Evolutionary conservation across 2,329 filamentous ascomycete species (phyloP).

Genomic region (Stagonosporopsis tanaceti): DNA sequence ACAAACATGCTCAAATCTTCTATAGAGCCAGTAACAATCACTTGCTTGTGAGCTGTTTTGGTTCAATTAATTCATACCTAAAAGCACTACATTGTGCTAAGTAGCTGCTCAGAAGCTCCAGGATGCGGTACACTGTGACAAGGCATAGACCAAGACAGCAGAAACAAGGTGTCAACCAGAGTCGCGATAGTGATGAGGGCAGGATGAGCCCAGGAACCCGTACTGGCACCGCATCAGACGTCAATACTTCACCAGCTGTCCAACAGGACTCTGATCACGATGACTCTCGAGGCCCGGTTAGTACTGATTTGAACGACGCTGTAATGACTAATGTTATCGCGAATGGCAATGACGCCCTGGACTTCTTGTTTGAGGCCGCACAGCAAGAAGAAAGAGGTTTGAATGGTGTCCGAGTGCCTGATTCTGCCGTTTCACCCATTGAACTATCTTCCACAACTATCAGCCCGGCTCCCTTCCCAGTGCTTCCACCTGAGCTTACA

Average conservation of each 20-base stretch:
- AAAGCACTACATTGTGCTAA: too few relatives aligned
- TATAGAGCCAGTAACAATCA: neutral
- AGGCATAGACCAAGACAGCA: constrained; percentile 5
- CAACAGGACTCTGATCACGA: neutral
- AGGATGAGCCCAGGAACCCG: neutral
- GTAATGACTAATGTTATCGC: constrained; percentile 1
- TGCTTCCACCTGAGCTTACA: neutral
- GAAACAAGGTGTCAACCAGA: neutral
- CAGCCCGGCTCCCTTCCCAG: neutral
- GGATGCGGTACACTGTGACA: neutral
- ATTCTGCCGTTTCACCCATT: too few relatives aligned
- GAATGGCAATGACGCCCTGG: constrained; percentile 2
- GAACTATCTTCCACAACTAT: too few relatives aligned
- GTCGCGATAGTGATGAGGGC: neutral
- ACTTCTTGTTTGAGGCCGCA: neutral
- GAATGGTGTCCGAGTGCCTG: neutral
- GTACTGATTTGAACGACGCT: neutral
- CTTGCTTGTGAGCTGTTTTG: too few relatives aligned
- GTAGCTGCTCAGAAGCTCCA: too few relatives aligned
- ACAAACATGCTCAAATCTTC: too few relatives aligned
- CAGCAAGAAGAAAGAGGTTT: neutral
- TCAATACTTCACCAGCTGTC: neutral
- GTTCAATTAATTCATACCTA: too few relatives aligned
- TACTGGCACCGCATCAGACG: neutral
- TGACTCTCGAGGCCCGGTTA: neutral